Conservation (phyloP, 306 rosid species). For the peach (Prunus persica) region DNA sequence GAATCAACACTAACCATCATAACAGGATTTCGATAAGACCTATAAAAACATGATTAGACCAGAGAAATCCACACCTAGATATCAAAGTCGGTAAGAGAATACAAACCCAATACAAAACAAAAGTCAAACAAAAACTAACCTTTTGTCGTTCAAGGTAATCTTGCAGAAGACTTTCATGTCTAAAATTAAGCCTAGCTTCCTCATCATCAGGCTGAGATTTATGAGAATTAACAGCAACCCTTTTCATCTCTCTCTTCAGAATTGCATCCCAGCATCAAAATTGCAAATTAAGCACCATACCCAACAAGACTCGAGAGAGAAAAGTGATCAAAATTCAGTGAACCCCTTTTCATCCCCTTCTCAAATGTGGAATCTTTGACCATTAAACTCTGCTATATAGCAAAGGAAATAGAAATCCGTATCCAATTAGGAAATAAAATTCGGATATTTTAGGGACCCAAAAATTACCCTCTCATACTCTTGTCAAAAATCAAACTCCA, state of each 20-base stretch:
- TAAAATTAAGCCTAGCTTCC: slow-evolving; percentile 8
- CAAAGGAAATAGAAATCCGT: background rate
- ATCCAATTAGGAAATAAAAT: slow-evolving; percentile 6
- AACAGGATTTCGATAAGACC: background rate
- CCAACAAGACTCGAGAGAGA: background rate
- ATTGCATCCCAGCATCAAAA: background rate
- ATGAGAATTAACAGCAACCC: slow-evolving; percentile 21
- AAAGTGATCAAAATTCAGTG: background rate
- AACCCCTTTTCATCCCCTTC: slow-evolving; percentile 10
- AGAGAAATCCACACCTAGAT: background rate
- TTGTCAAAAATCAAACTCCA: background rate
- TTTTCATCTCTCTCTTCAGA: slow-evolving; percentile 34
- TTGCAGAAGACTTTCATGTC: slow-evolving; percentile 26
- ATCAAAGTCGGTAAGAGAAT: background rate
- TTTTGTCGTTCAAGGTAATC: slow-evolving; percentile 49
- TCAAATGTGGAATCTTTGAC: slow-evolving; percentile 3
- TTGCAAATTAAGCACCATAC: slow-evolving; percentile 2
- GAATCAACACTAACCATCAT: background rate
- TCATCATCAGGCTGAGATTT: slow-evolving; percentile 13
- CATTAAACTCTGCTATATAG: background rate
- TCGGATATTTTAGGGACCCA: background rate
- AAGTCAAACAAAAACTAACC: slow-evolving; percentile 27
- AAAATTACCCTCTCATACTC: slow-evolving; percentile 1
- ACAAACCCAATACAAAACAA: background rate
- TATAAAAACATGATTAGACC: background rate